A percentile compares a stretch with the other conserved stretches of the same genome.
Conservation (phyloP, 2,329 filamentous ascomycete genomes). For the Fusarium brevicatenulatum region DNA sequence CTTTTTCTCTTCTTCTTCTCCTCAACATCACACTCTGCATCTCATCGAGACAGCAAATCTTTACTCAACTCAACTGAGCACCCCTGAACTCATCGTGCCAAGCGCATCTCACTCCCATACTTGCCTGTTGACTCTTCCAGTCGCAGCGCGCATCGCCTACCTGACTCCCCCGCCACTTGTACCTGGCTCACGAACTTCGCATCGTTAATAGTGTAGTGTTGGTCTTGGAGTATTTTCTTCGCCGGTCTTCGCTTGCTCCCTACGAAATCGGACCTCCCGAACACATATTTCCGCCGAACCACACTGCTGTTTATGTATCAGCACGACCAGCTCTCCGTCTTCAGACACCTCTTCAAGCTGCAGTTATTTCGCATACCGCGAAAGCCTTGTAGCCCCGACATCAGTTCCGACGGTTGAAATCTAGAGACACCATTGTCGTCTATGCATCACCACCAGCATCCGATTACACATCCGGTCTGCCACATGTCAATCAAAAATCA, state of each 20-base stretch:
- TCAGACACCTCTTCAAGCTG: slow-evolving; percentile 96
- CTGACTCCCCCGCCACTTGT: slow-evolving; percentile 10
- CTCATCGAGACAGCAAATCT: slow-evolving; percentile 37
- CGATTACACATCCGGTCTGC: slow-evolving; percentile 60
- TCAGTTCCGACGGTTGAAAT: slow-evolving; percentile 91
- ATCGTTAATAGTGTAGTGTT: slow-evolving; percentile 27
- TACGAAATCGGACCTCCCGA: slow-evolving; percentile 38
- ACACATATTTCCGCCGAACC: slow-evolving; percentile 48
- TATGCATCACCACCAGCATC: slow-evolving; percentile 65
- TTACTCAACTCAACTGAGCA: background rate
- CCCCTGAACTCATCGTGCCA: slow-evolving; percentile 24
- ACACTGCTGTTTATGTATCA: slow-evolving; percentile 93
- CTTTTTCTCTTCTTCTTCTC: slow-evolving; percentile 30
- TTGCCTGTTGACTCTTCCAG: slow-evolving; percentile 43
- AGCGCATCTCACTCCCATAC: slow-evolving; percentile 32
- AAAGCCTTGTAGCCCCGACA: slow-evolving; percentile 90
- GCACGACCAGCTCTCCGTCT: slow-evolving; percentile 89
- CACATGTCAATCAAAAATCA: slow-evolving; percentile 66
- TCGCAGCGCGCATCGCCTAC: slow-evolving; percentile 42
- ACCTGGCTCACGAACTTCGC: slow-evolving; percentile 17
- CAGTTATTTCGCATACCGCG: slow-evolving; percentile 95
- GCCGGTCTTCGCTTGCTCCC: slow-evolving; percentile 24
- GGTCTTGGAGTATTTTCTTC: slow-evolving; percentile 23
- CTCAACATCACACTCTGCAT: slow-evolving; percentile 41
- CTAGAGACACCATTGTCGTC: slow-evolving; percentile 56